phyloP scores from a whole-genome alignment of 2,329 filamentous ascomycete genomes.

The Colletotrichum gloeosporioides region DNA sequence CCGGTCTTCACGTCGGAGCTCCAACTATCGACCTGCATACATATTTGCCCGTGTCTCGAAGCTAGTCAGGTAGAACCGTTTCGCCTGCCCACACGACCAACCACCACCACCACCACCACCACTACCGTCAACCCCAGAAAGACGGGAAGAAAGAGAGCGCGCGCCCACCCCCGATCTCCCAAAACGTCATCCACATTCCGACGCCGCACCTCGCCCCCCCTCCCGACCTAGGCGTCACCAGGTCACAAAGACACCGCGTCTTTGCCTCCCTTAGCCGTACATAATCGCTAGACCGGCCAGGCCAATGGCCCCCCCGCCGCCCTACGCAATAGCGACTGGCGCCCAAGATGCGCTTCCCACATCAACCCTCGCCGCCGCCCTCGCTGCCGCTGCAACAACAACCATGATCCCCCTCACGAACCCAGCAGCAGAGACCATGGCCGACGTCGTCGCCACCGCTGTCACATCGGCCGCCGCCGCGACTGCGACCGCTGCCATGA shows the following conservation, averaged over 20 bases:
- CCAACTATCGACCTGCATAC: neutral
- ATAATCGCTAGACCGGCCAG: neutral
- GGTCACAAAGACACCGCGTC: slow-evolving; percentile 8
- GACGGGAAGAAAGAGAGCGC: neutral
- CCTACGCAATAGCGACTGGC: slow-evolving; percentile 18
- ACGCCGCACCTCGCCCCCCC: neutral
- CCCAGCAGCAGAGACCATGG: slow-evolving; percentile 20
- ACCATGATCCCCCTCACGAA: slow-evolving; percentile 13
- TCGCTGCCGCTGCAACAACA: slow-evolving; percentile 7
- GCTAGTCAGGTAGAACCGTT: neutral
- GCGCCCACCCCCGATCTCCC: neutral
- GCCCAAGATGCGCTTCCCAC: slow-evolving; percentile 12
- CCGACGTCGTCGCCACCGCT: slow-evolving; percentile 32
- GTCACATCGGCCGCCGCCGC: slow-evolving; percentile 32
- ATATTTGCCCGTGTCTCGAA: neutral
- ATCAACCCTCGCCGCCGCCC: slow-evolving; percentile 9
- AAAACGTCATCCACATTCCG: slow-evolving; percentile 20
- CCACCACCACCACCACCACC: neutral
- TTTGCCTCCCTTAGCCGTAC: slow-evolving; percentile 6
- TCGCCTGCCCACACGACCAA: neutral
- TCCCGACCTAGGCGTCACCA: slow-evolving; percentile 9
- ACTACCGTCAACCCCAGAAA: neutral
- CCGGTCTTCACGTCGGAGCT: neutral
- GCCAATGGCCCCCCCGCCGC: slow-evolving; percentile 19
- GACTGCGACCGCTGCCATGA: slow-evolving; percentile 28